Base-by-base conservation (phyloP, 2,329 filamentous ascomycete genomes). In the Pestalotiopsis sp. region DNA sequence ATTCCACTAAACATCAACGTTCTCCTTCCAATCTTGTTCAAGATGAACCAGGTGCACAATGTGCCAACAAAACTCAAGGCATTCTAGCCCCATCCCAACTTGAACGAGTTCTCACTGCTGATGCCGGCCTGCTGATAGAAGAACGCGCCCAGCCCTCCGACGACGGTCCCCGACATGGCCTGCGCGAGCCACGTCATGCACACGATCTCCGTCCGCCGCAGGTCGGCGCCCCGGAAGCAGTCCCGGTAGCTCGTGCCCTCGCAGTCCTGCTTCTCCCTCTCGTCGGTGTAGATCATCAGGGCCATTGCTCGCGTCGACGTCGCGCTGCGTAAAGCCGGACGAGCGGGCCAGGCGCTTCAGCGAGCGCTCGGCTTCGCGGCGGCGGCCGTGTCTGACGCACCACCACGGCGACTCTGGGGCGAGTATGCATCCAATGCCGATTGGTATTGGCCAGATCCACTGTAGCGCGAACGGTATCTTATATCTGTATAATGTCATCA, bases 231-330 rank as follows among this genome's bases (percentile, higher is more conserved):
- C 78, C 87, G 90, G 86, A 97, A 97, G 82, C 94, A 97, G 79
- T 97, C 94, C 74, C 88, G 80, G 79, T 96, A 97, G 66, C 86
- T 90, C 5, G 92, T 89, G 38, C 93, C 93, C 6, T 83, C 82
- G 3, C 92, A 94, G 66, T 94, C 92, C 79, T 87, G 86, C 76
- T 93, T 87, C 78, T 97, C 94, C 12, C 97, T 83, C 0, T 92
- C 91, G 0, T 92, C 95, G 0, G 94, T 97, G 77, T 97, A 93
- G 1, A 94, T 89, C 92, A 97, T 97, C 93, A 97, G 96, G 74
- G 93, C 91, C 64, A 97, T 85, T 85, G 0, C 93, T 96, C 81
- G 96, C 93, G 70, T 97, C 92, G 12, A 92, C 88, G 75, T 97
- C 89, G 74, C 96, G 95, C 69, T 91, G 87, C 0, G 89, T 91